Evolutionary conservation across 371 early-diverging fungal species (phyloP).

Genomic region (Rhizopus stolonifer): DNA sequence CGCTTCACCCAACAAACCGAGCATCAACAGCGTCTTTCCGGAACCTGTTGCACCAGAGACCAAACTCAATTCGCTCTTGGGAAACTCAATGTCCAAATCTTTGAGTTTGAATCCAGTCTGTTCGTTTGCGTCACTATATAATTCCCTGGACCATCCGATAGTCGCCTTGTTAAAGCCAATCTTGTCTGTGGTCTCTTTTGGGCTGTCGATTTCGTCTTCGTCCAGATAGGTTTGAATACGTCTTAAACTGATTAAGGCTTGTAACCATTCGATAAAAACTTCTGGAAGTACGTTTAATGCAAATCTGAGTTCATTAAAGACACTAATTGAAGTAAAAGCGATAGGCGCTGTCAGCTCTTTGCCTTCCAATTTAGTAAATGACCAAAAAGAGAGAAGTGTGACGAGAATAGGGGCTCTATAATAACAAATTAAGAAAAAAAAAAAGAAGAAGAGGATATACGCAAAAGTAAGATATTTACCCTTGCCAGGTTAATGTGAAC

Average conservation of each 20-base stretch:
- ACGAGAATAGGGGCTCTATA: constrained; percentile 50
- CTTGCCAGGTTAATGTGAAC: constrained; percentile 37
- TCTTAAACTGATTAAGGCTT: constrained; percentile 37
- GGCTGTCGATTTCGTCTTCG: constrained; percentile 66
- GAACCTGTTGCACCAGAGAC: constrained; percentile 66
- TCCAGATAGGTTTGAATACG: constrained; percentile 75
- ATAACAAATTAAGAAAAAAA: neutral
- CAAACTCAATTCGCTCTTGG: constrained; percentile 49
- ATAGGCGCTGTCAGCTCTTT: constrained; percentile 54
- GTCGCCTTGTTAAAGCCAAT: constrained; percentile 48
- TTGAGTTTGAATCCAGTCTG: constrained; percentile 32
- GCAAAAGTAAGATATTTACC: constrained; percentile 1
- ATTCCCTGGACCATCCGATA: constrained; percentile 28
- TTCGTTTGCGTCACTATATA: neutral
- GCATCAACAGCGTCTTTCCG: constrained; percentile 64
- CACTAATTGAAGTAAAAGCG: constrained; percentile 58
- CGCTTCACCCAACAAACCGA: constrained; percentile 59
- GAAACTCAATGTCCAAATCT: constrained; percentile 53
- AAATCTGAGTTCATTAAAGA: constrained; percentile 53
- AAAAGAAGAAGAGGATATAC: neutral
- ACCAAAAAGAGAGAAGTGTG: constrained; percentile 50
- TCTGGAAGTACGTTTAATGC: constrained; percentile 58
- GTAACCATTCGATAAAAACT: constrained; percentile 32
- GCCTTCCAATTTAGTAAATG: constrained; percentile 57
- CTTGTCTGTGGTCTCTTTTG: neutral